Evolutionary conservation across 176 grass and related monocot species (phyloP), one percentile per base, ranked within the genome.

Genomic region (Phoenix dactylifera): DNA sequence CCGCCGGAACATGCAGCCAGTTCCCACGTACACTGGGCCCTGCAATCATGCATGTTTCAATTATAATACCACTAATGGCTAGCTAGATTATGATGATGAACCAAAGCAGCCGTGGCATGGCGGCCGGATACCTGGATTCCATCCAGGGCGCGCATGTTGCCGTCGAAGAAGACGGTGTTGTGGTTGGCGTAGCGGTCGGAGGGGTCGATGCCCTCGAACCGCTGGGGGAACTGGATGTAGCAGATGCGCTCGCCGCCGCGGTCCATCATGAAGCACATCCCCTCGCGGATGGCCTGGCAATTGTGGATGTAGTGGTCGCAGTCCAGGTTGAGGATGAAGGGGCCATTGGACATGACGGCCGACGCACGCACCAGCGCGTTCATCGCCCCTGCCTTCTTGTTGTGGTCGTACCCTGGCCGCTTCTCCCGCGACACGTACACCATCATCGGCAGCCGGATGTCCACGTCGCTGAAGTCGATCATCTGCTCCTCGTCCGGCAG

Each of bases 101-200:
- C 7, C 3, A 14, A 58, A 54, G 20, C 19, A 53, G 17, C 10
- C 9, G 48, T 17, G 35, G 3, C 62, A 26, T 15, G 5, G 22
- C 5, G 2, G 26, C n/a, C 23, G 52, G 3, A 52, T 64, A 82
- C 80, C 17, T 88, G 83, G 2, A 96, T 55, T 7, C 93, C 93
- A 69, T 92, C 93, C 9, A 98, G 93, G 15, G 93, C 93, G 55
- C 93, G 87, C 93, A 98, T 98, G 76, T 98, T 98, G 60, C 87
- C 93, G 30, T 92, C 93, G 65, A 98, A 98, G 84, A 98, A 98
- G 76, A 98, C 93, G 14, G 84, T 98, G 76, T 98, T 98, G 79
- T 98, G 82, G 73, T 98, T 98, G 65, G 87, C 87, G 56, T 92
- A 98, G 51, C 93, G 87, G 63, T 98, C 93, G 16, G 93, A 98